A percentile compares a stretch with the other conserved stretches of the same genome.
Conservation (phyloP, 805 yeast genomes). For the Metschnikowia vanudenii region DNA sequence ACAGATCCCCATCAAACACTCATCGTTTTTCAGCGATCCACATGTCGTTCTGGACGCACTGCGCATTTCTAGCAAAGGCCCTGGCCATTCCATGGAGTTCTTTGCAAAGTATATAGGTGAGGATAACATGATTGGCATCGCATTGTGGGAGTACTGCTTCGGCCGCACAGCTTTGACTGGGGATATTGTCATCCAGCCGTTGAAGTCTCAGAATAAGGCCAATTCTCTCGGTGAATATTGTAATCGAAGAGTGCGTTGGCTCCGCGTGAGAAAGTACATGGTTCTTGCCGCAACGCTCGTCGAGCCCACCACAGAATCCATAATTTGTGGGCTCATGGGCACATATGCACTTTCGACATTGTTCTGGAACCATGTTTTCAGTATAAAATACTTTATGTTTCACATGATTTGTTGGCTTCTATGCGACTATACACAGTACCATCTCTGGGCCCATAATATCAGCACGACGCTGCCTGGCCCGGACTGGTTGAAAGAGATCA, state of each 20-base stretch:
- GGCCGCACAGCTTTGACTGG: constrained; percentile 77
- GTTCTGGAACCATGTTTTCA: constrained; percentile 30
- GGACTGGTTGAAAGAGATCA: constrained; percentile 17
- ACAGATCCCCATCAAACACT: constrained; percentile 27
- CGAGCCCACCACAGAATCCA: constrained; percentile 83
- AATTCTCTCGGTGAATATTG: constrained; percentile 54
- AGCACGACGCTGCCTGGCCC: constrained; percentile 6
- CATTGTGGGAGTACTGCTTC: constrained; percentile 65
- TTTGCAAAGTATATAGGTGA: constrained; percentile 86
- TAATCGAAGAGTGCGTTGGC: constrained; percentile 75
- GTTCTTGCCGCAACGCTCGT: constrained; percentile 78
- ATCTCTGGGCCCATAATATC: constrained; percentile 36
- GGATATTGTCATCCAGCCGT: constrained; percentile 78
- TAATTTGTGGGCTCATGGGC: constrained; percentile 67
- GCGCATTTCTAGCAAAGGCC: constrained; percentile 27
- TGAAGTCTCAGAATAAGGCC: constrained; percentile 33
- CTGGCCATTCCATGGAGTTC: constrained; percentile 56
- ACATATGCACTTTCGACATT: constrained; percentile 54
- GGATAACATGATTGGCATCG: constrained; percentile 89
- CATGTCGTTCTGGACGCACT: constrained; percentile 32
- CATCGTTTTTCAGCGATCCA: constrained; percentile 32
- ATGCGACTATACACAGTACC: constrained; percentile 62
- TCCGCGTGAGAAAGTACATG: constrained; percentile 84
- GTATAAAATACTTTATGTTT: constrained; percentile 38
- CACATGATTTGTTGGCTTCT: constrained; percentile 64